These are phyloP conservation scores for Neocatenulostroma microsporum DNA, from an alignment of 2,329 filamentous ascomycete genomes.

Conservation along the genomic window DNA sequence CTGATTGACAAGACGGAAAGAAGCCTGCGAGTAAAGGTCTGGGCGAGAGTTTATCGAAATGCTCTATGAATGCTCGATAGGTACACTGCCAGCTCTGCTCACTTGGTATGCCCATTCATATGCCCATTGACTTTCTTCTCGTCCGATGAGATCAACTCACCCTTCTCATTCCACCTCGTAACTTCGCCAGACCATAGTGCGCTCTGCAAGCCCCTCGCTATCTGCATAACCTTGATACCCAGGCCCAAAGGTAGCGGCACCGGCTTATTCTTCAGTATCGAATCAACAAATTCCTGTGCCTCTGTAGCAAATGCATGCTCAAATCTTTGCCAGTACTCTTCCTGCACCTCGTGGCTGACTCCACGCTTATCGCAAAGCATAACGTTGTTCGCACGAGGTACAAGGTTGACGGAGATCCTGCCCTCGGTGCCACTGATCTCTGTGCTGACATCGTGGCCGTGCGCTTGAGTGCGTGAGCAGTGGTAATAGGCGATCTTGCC, in stretches of 20 bases:
- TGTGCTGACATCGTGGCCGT: slow-evolving; percentile 38
- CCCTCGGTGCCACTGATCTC: slow-evolving; percentile 38
- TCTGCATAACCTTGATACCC: slow-evolving; percentile 31
- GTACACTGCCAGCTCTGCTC: too few relatives aligned
- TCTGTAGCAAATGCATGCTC: slow-evolving; percentile 36
- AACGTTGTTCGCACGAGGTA: slow-evolving; percentile 27
- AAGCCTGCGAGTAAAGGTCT: too few relatives aligned
- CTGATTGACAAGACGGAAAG: too few relatives aligned
- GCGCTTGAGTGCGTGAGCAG: slow-evolving; percentile 35
- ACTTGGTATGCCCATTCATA: too few relatives aligned
- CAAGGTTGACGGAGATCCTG: slow-evolving; percentile 31
- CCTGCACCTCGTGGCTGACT: slow-evolving; percentile 31
- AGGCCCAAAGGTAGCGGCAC: slow-evolving; percentile 31
- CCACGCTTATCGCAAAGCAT: slow-evolving; percentile 28
- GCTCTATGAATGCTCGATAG: too few relatives aligned
- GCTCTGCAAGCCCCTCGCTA: slow-evolving; percentile 48
- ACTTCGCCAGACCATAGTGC: slow-evolving; percentile 47
- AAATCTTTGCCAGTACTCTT: slow-evolving; percentile 35
- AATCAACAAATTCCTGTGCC: slow-evolving; percentile 33
- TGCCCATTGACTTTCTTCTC: too few relatives aligned
- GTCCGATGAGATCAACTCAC: too few relatives aligned
- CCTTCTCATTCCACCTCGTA: slow-evolving; percentile 36
- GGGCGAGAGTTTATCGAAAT: too few relatives aligned
- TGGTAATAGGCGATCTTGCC: slow-evolving; percentile 41
- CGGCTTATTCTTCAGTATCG: slow-evolving; percentile 29